phyloP scores from a whole-genome alignment of 371 early-diverging fungal species.

The Batrachochytrium dendrobatidis region DNA sequence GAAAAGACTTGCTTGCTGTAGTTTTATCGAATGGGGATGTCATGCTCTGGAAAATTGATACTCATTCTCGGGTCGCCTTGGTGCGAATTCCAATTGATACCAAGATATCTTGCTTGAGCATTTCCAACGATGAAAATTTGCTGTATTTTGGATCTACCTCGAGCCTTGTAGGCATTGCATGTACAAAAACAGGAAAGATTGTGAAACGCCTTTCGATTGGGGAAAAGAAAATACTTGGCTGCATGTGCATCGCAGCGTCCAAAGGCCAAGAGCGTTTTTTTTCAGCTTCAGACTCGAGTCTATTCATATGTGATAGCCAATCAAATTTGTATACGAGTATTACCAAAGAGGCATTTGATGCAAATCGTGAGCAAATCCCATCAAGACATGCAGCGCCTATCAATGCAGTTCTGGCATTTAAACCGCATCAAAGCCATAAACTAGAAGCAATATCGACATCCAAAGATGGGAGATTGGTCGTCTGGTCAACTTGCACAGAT shows the following conservation, averaged over 20 bases:
- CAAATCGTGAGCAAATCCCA: not conserved
- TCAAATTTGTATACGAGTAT: not conserved
- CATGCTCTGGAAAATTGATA: slow-evolving; percentile 13
- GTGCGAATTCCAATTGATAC: not conserved
- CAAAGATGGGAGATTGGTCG: slow-evolving; percentile 4
- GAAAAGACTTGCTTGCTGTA: slow-evolving; percentile 11
- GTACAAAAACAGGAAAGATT: slow-evolving; percentile 1
- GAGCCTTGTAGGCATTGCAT: not conserved
- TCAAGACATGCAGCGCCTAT: slow-evolving; percentile 2
- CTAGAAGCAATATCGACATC: slow-evolving; percentile 6
- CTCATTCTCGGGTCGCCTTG: slow-evolving; percentile 4
- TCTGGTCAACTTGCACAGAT: not conserved
- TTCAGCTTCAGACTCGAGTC: not conserved
- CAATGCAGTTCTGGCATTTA: not conserved
- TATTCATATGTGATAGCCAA: slow-evolving; percentile 6
- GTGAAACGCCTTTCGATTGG: slow-evolving; percentile 2
- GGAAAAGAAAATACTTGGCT: not conserved
- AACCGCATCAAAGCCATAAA: not conserved
- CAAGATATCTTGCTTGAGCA: slow-evolving; percentile 3
- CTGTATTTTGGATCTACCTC: slow-evolving; percentile 3
- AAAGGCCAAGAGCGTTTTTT: slow-evolving; percentile 12
- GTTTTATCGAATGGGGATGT: slow-evolving; percentile 1
- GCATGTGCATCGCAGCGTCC: slow-evolving; percentile 6
- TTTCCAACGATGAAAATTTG: slow-evolving; percentile 9
- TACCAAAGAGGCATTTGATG: not conserved